Evolutionary conservation across 306 rosid genomes (phyloP).

Genomic region (Senna siamea): DNA sequence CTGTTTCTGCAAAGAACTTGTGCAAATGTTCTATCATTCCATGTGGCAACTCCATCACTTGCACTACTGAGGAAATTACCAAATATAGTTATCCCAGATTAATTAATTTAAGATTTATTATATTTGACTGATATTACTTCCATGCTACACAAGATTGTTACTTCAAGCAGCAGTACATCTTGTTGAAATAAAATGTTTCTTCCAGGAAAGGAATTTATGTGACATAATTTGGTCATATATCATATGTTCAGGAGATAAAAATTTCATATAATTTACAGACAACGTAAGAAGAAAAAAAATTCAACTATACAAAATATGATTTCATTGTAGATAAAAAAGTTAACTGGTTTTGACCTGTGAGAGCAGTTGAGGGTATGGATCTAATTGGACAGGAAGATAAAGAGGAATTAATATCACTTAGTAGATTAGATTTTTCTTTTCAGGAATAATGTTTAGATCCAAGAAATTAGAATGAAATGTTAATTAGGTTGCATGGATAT

Average conservation of each 20-base stretch:
- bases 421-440: not conserved
- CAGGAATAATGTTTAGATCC: constrained; percentile 21
- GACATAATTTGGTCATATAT: not conserved
- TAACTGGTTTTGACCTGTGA: constrained; percentile 15
- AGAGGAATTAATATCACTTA: not conserved
- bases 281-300: not conserved
- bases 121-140: not conserved
- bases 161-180: not conserved
- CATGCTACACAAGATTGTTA: not conserved
- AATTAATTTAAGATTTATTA: constrained; percentile 10
- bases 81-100: constrained; percentile 15
- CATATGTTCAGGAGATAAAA: not conserved
- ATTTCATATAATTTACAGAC: constrained; percentile 11
- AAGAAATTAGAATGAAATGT: not conserved
- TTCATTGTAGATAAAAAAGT: constrained; percentile 9
- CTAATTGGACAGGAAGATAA: not conserved
- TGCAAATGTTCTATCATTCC: constrained; percentile 25
- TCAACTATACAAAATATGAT: constrained; percentile 26
- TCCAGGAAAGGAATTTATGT: not conserved
- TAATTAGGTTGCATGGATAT: constrained; percentile 9
- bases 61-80: constrained; percentile 26
- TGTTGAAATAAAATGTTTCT: not conserved
- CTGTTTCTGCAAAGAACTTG: constrained; percentile 27
- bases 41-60: constrained; percentile 21
- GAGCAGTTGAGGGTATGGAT: constrained; percentile 18